A percentile compares a stretch with the other conserved stretches of the same genome.
These are phyloP conservation scores for Bondarzewia mesenterica DNA, from an alignment of 1,284 basidiomycete species.

Conservation along the genomic window DNA sequence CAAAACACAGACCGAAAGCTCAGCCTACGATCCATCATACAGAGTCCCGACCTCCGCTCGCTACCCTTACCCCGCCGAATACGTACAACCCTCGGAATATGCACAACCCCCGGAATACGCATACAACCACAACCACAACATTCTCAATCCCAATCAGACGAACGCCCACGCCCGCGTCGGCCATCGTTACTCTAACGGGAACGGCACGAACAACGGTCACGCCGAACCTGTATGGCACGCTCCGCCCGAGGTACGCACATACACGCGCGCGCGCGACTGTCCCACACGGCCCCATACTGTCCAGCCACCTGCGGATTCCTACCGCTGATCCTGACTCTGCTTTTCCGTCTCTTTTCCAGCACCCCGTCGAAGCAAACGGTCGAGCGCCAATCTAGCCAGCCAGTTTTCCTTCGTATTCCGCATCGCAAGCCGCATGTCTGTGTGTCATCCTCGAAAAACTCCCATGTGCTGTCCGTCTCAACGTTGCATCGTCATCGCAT, in stretches of 20 bases:
- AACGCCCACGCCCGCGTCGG: neutral
- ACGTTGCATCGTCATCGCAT: too few species aligned
- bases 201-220: conserved; percentile 50
- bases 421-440: too few species aligned
- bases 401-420: too few species aligned
- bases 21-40: neutral
- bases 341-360: too few species aligned
- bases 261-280: neutral
- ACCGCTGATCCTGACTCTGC: too few species aligned
- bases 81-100: conserved; percentile 5
- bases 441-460: too few species aligned
- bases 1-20: neutral
- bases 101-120: neutral
- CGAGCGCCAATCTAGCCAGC: too few species aligned
- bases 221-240: neutral
- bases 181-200: neutral
- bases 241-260: neutral
- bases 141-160: neutral
- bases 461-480: too few species aligned
- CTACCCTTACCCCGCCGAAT: neutral
- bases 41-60: neutral
- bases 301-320: too few species aligned
- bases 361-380: too few species aligned
- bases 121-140: neutral
- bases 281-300: neutral